Base-by-base conservation (phyloP, 2,329 filamentous ascomycete species). In the Curvularia lunata region DNA sequence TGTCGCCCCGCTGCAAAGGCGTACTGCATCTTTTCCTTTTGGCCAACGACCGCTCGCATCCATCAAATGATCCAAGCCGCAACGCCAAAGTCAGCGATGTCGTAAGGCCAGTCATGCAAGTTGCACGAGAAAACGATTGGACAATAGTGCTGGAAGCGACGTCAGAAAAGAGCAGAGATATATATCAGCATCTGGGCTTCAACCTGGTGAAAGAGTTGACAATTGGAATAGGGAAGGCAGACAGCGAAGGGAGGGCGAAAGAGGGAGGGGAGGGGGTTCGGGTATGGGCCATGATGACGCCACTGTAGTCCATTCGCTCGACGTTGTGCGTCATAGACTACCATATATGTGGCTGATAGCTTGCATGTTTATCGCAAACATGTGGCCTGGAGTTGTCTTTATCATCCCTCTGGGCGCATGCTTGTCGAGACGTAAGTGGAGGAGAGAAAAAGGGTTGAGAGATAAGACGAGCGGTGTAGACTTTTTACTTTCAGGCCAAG, bases 211-310 rank as follows among this genome's bases (percentile, higher is more conserved):
- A 50, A 18, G 58, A 58, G 23, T 25, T 54, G 28, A 25, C 16
- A 3, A n/a, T 60, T 23, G 58, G 58, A 0, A 43, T 16, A 19
- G 54, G 58, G 1, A 48, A 51, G 41, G 32, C 48, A 16, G 49
- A 58, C 27, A 21, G 16, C 0, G 43, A 57, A 5, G 58, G 58
- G 21, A 48, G 47, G 28, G 28, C n/a, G 3, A 41, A 32, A 23
- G 49, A 60, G 16, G 58, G 54, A 10, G 58, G 58, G 23, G 54
- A 54, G 46, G 54, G 58, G 1, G 23, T 46, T 12, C 5, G 34
- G 49, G n/a, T 54, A 21, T 60, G 58, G 58, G 54, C 30, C 19
- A 60, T 60, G 58, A 57, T 60, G 40, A 52, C 46, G 50, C 41
- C 25, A n/a, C 12, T 48, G 21, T 27, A 19, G 34, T 40, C n/a